These are phyloP conservation scores for Nigrospora oryzae DNA, from an alignment of 2,329 filamentous ascomycete genomes.

Conservation along the genomic window DNA sequence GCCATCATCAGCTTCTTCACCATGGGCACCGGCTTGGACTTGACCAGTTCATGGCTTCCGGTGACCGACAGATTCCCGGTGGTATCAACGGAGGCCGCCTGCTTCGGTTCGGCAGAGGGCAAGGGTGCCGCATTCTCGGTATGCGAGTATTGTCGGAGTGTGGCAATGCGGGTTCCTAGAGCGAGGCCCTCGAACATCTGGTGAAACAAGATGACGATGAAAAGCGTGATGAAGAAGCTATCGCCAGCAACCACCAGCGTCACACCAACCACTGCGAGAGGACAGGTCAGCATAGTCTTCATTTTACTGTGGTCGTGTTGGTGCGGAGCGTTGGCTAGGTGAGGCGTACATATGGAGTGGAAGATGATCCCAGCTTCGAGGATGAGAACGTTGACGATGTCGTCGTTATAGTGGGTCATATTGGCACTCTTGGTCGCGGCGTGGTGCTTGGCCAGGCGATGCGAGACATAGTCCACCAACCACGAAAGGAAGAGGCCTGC, in stretches of 20 bases:
- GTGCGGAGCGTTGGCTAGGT: not conserved
- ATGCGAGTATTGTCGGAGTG: constrained; percentile 27
- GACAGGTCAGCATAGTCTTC: not conserved
- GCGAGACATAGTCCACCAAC: constrained; percentile 58
- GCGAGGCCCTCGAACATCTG: constrained; percentile 73
- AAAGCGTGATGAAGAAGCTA: constrained; percentile 47
- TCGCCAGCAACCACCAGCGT: constrained; percentile 54
- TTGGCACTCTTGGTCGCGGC: not conserved
- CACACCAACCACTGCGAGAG: constrained; percentile 48
- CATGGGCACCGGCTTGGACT: constrained; percentile 22
- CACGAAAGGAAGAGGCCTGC: constrained; percentile 68
- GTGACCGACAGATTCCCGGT: constrained; percentile 3
- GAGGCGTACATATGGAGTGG: constrained; percentile 55
- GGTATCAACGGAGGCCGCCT: constrained; percentile 1
- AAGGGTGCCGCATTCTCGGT: not conserved
- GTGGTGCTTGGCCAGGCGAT: constrained; percentile 39
- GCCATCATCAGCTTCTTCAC: constrained; percentile 53
- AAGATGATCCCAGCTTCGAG: constrained; percentile 70
- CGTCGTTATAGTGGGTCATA: constrained; percentile 6
- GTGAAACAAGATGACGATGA: constrained; percentile 66
- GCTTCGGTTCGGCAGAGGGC: not conserved
- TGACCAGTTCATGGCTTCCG: not conserved
- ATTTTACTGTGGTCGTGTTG: not conserved
- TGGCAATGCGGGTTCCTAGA: constrained; percentile 62
- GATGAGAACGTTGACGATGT: constrained; percentile 52